These are phyloP conservation scores for Thelonectria olida DNA, from an alignment of 2,329 filamentous ascomycete genomes.

Conservation along the genomic window DNA sequence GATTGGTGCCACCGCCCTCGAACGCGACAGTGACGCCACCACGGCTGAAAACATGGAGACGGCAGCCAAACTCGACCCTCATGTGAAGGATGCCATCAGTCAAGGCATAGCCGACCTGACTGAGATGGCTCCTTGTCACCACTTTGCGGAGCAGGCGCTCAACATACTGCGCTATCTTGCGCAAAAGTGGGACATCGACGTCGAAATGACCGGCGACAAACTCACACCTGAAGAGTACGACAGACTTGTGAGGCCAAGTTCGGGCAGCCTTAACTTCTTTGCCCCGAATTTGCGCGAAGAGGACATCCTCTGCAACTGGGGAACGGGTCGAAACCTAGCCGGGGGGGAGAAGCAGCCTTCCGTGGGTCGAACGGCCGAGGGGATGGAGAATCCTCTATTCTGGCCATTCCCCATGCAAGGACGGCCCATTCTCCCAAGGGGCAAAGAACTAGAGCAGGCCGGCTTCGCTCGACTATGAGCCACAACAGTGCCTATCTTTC, in stretches of 20 bases:
- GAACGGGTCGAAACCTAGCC: conserved; percentile 32
- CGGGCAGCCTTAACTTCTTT: conserved; percentile 66
- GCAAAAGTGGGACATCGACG: conserved; percentile 66
- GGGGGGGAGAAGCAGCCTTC: conserved; percentile 21
- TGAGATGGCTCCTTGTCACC: conserved; percentile 69
- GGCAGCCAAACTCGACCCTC: conserved; percentile 48
- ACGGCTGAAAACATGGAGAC: conserved; percentile 44
- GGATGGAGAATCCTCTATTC: conserved; percentile 63
- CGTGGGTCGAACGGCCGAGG: conserved; percentile 45
- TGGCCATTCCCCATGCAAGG: conserved; percentile 71
- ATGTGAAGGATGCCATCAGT: conserved; percentile 55
- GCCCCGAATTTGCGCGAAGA: conserved; percentile 57
- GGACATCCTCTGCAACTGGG: conserved; percentile 61
- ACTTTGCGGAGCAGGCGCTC: conserved; percentile 68
- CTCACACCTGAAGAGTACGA: conserved; percentile 49
- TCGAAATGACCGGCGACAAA: conserved; percentile 51
- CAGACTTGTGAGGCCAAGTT: conserved; percentile 55
- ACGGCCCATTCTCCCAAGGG: conserved; percentile 60
- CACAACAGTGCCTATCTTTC: too few relatives aligned
- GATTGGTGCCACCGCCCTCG: conserved; percentile 52
- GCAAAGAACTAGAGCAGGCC: conserved; percentile 58
- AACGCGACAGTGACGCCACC: conserved; percentile 29
- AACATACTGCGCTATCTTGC: conserved; percentile 68
- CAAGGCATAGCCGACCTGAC: conserved; percentile 66
- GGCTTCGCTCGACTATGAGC: conserved; percentile 53